Evolutionary conservation across 163 green algal species (phyloP).

Genomic region (Scenedesmus sp.): DNA sequence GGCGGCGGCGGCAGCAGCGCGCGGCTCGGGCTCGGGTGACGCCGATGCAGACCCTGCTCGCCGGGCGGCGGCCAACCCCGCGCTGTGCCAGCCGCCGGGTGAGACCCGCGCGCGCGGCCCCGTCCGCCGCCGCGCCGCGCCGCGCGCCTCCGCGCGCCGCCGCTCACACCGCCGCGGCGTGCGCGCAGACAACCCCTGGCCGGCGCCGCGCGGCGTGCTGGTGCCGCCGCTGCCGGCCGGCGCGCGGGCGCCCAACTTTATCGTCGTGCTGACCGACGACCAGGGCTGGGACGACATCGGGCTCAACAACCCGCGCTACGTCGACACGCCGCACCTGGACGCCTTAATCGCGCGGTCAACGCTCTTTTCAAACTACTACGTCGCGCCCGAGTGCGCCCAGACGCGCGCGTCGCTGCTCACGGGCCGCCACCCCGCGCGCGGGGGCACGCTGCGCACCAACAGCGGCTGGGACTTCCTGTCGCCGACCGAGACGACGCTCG

Average conservation of each 20-base stretch:
- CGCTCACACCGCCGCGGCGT: too few relatives aligned
- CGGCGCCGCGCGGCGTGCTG: slow-evolving; percentile 3
- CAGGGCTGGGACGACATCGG: slow-evolving; percentile 35
- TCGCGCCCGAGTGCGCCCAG: slow-evolving; percentile 35
- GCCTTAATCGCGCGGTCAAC: neutral
- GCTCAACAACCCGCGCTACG: slow-evolving; percentile 9
- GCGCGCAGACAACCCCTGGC: too few relatives aligned
- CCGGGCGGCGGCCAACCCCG: too few relatives aligned
- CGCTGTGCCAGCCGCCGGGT: too few relatives aligned
- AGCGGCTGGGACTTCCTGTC: slow-evolving; percentile 39
- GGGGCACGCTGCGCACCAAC: slow-evolving; percentile 28
- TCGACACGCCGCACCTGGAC: slow-evolving; percentile 38
- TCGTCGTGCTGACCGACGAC: slow-evolving; percentile 31
- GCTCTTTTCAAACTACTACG: slow-evolving; percentile 40
- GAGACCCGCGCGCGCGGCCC: too few relatives aligned
- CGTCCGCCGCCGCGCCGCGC: too few relatives aligned
- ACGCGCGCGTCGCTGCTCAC: slow-evolving; percentile 33
- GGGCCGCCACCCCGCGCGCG: slow-evolving; percentile 10
- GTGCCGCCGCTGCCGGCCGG: neutral
- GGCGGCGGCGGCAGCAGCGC: too few relatives aligned
- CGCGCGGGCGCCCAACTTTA: slow-evolving; percentile 30
- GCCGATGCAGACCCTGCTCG: too few relatives aligned
- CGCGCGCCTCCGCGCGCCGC: too few relatives aligned
- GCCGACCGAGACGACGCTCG: neutral
- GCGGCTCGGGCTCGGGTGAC: too few relatives aligned